Conservation (phyloP, 2,329 filamentous ascomycete genomes). For the Nemania diffusa region DNA sequence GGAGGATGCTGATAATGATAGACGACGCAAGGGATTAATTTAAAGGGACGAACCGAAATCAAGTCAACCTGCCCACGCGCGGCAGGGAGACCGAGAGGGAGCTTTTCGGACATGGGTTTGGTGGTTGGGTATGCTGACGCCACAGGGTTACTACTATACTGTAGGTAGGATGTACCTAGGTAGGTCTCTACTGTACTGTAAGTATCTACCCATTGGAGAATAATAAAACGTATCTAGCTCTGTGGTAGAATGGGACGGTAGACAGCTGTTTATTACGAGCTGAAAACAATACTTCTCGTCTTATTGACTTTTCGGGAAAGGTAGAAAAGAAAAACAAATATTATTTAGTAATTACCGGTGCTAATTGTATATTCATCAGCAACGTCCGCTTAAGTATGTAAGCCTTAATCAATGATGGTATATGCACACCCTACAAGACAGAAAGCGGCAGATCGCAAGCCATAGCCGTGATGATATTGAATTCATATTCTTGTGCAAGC, state of each 20-base stretch:
- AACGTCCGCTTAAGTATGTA: neutral
- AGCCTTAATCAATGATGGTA: neutral
- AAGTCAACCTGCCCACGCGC: conserved; percentile 22
- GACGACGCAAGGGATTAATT: conserved; percentile 27
- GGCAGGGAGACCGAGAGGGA: neutral
- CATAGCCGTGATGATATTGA: conserved; percentile 9
- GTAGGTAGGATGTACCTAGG: no score
- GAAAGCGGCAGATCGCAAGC: conserved; percentile 14
- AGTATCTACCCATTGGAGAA: no score
- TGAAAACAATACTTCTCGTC: conserved; percentile 3
- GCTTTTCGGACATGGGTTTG: no score
- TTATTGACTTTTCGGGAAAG: conserved; percentile 14
- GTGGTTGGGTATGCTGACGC: no score
- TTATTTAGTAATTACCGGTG: neutral
- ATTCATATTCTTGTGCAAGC: neutral
- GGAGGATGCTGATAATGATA: neutral
- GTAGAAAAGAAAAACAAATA: neutral
- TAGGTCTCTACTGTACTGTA: no score
- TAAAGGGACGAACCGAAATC: conserved; percentile 5
- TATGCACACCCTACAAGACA: no score
- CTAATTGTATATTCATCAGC: neutral
- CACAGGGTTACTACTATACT: no score
- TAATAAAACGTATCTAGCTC: no score
- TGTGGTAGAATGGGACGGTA: no score
- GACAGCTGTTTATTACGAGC: neutral